These are phyloP conservation scores for Rosellinia necatrix DNA, from an alignment of 2,329 filamentous ascomycete genomes.

Conservation along the genomic window DNA sequence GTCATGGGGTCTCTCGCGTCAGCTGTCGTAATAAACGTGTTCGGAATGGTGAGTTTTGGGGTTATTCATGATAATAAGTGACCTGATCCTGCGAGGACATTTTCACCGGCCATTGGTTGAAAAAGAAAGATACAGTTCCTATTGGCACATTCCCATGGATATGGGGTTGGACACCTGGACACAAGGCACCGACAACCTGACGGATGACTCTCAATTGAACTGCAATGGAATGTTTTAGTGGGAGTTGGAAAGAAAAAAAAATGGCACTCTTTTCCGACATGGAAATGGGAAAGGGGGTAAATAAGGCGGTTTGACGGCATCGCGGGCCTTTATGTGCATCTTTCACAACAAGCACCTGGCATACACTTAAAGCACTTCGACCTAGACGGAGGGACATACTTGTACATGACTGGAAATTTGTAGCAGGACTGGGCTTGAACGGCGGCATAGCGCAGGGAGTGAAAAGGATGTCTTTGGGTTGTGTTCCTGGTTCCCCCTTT, in stretches of 20 bases:
- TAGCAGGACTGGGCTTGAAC: constrained; percentile 38
- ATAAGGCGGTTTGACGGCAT: constrained; percentile 32
- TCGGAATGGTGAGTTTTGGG: constrained; percentile 45
- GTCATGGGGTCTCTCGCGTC: constrained; percentile 17
- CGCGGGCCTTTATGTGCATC: constrained; percentile 31
- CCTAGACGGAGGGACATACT: constrained; percentile 37
- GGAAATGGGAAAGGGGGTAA: constrained; percentile 30
- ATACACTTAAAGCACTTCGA: constrained; percentile 39
- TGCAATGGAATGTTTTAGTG: constrained; percentile 43
- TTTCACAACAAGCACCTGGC: constrained; percentile 36
- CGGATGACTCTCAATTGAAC: constrained; percentile 33
- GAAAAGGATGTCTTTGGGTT: constrained; percentile 43
- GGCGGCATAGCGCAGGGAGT: constrained; percentile 45
- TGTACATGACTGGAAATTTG: constrained; percentile 43
- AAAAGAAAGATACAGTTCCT: constrained; percentile 44
- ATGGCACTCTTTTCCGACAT: constrained; percentile 29
- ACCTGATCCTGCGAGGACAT: constrained; percentile 4
- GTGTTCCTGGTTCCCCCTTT: constrained; percentile 35
- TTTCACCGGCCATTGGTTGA: constrained; percentile 43
- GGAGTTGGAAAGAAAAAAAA: constrained; percentile 49
- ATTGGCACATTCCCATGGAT: constrained; percentile 36
- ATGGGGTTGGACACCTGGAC: constrained; percentile 14
- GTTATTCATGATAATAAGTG: constrained; percentile 40
- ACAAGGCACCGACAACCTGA: constrained; percentile 13
- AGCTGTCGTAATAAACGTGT: constrained; percentile 41